Base-by-base conservation (phyloP, 345 rosid genomes). In the Fremontodendron californicum region DNA sequence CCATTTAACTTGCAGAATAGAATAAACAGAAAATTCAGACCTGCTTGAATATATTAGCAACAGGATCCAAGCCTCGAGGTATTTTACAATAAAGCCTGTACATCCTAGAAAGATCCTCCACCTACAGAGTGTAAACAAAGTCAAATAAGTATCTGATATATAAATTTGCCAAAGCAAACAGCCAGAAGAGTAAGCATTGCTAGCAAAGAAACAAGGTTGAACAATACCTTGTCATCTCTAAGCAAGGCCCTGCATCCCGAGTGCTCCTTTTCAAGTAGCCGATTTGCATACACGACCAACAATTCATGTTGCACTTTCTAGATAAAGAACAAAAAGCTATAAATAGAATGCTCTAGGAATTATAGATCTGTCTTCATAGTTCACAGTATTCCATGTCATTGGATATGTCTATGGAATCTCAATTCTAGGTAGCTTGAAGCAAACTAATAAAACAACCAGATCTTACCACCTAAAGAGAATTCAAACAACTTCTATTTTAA, bases 101-200 rank as follows among this genome's bases (percentile, higher is more conserved):
- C 93, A 96, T 94, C 87, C 99, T 86, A 33, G 98, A 96, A 73
- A 96, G 92, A 84, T 96, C 99, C 33, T 90, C 98, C 73, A 89
- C 91, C 99, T 96, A 80, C 40, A 77, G 29, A 19, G 37, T 9
- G 65, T 48, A 60, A 63, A 76, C n/a, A 55, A 73, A 62, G 57
- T 27, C 21, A 25, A 40, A 70, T 61, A 33, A 33, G 33, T 19
- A 18, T 23, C 23, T 19, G 13, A 46, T 27, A 18, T 0, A 16
- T 35, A 70, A 0, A 69, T 66, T 37, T 75, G 62, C 18, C 54
- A 31, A 61, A 51, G 39, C 54, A 54, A 52, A 69, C 29, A 15
- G 57, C 10, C 33, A 40, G 29, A 39, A 9, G 15, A 45, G 21
- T 2, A 54, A 77, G 31, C 33, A 63, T 21, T 37, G 49, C 62